phyloP scores from a whole-genome alignment of 306 rosid genomes.

The Vicia sativa region DNA sequence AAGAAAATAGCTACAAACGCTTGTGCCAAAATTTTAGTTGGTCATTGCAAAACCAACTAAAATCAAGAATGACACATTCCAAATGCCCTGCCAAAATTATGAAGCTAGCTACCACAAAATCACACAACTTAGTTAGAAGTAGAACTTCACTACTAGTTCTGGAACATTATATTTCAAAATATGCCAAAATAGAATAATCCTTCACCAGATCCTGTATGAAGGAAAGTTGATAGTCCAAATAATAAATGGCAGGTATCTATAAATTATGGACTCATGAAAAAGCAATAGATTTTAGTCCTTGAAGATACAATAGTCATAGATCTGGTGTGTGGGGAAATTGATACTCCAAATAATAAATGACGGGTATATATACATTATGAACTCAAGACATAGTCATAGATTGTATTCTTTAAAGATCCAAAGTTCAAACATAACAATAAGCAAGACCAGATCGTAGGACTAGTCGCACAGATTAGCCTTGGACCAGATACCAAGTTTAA shows the following conservation, averaged over 20 bases:
- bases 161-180: constrained; percentile 6
- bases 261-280: constrained; percentile 24
- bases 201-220: constrained; percentile 3
- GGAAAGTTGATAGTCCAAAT: neutral
- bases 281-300: constrained; percentile 20
- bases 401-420: constrained; percentile 23
- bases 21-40: neutral
- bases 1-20: constrained; percentile 11
- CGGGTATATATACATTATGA: constrained; percentile 10
- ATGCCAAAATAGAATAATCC: constrained; percentile 5
- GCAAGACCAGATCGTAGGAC: neutral
- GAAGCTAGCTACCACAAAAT: constrained; percentile 16
- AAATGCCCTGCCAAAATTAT: neutral
- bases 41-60: constrained; percentile 1
- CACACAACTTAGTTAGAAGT: constrained; percentile 14
- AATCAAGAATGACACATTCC: constrained; percentile 8
- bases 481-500: too few species aligned
- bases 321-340: neutral
- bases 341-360: constrained; percentile 2
- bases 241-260: constrained; percentile 7
- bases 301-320: constrained; percentile 3
- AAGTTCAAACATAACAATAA: constrained; percentile 16
- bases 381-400: constrained; percentile 15
- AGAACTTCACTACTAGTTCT: constrained; percentile 18
- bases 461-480: too few species aligned